These are phyloP conservation scores for Trichophyton schoenleinii DNA, from an alignment of 2,329 filamentous ascomycete genomes.

Conservation along the genomic window DNA sequence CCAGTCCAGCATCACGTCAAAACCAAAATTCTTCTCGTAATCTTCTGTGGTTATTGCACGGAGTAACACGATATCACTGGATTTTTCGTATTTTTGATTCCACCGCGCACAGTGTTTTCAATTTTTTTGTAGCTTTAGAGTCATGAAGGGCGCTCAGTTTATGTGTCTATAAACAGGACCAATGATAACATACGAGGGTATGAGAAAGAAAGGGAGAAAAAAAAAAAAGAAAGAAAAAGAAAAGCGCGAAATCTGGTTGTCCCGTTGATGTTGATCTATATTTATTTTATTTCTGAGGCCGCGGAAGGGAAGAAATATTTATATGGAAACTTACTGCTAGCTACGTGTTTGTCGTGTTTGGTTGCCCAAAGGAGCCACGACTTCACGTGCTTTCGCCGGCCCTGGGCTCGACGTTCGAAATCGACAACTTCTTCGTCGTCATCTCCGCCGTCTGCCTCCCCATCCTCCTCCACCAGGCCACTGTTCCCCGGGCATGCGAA, in stretches of 20 bases:
- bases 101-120: background rate
- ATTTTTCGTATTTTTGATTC: background rate
- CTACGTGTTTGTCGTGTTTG: background rate
- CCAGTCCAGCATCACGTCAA: conserved; percentile 17
- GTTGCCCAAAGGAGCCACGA: background rate
- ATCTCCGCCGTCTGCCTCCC: background rate
- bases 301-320: background rate
- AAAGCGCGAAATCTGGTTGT: background rate
- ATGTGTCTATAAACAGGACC: background rate
- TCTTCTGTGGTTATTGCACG: background rate
- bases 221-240: background rate
- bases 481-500: background rate
- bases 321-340: background rate
- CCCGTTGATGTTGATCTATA: background rate
- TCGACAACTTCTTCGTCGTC: background rate
- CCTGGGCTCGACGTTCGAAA: background rate
- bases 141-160: background rate
- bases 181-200: no score
- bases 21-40: conserved; percentile 25
- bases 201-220: background rate
- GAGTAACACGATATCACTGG: background rate
- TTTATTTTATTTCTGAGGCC: background rate
- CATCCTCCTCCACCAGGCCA: background rate
- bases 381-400: background rate
- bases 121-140: background rate